Conservation (phyloP, 495 filamentous ascomycete species). For the Podospora fimiseda region DNA sequence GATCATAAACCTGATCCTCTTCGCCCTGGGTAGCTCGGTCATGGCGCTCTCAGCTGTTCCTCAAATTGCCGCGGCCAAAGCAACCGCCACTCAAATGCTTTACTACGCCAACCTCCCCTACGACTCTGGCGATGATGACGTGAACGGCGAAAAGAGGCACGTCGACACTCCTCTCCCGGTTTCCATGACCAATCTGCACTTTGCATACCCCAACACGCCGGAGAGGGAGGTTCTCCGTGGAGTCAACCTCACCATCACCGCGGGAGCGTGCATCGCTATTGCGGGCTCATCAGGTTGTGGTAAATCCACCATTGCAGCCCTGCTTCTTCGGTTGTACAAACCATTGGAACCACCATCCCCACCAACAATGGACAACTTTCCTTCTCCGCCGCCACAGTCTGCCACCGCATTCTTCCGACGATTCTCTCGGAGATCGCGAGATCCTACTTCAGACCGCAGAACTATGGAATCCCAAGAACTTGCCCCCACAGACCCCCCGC, state of each 20-base stretch:
- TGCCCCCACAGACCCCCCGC: too few relatives aligned
- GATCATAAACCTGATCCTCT: conserved; percentile 76
- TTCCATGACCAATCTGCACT: conserved; percentile 51
- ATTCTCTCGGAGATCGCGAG: too few relatives aligned
- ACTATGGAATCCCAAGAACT: too few relatives aligned
- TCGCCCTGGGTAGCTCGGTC: conserved; percentile 67
- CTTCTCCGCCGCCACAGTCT: conserved; percentile 10
- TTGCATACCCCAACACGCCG: conserved; percentile 61
- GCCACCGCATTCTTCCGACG: too few relatives aligned
- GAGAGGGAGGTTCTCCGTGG: conserved; percentile 48
- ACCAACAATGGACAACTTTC: conserved; percentile 41
- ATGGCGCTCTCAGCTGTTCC: conserved; percentile 67
- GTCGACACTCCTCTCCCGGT: conserved; percentile 54
- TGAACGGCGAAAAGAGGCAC: conserved; percentile 17
- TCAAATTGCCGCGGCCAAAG: conserved; percentile 66
- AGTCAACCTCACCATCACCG: conserved; percentile 53
- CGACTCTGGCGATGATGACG: conserved; percentile 58
- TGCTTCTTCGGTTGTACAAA: conserved; percentile 51
- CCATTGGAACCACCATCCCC: conserved; percentile 5
- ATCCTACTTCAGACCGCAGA: too few relatives aligned
- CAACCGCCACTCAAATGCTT: conserved; percentile 67
- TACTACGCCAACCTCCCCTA: conserved; percentile 54
- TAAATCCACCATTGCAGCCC: conserved; percentile 76
- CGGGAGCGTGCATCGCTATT: conserved; percentile 61
- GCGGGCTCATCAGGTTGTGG: conserved; percentile 81